These are phyloP conservation scores for Eudorina sp. DNA, from an alignment of 139 green algal species.

Conservation along the genomic window DNA sequence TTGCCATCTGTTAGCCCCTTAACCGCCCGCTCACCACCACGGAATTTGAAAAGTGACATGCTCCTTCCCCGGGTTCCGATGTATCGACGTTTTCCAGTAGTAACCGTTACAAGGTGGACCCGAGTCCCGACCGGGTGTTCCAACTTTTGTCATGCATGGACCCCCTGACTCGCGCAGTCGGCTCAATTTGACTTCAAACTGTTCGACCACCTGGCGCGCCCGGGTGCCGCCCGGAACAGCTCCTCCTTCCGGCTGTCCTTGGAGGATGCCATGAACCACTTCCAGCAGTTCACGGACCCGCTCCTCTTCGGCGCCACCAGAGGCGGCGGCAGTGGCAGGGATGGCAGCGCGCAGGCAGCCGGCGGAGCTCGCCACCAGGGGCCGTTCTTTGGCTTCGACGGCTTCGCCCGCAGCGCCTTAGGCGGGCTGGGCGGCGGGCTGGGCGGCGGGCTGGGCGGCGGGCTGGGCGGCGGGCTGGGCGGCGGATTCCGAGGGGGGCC, in stretches of 20 bases:
- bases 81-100: too few species aligned
- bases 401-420: too few species aligned
- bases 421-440: neutral
- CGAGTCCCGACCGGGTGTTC: too few species aligned
- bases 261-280: neutral
- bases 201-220: neutral
- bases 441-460: neutral
- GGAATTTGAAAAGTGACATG: neutral
- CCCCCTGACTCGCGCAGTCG: neutral
- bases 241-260: neutral
- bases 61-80: neutral
- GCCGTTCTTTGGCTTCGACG: neutral
- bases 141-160: neutral
- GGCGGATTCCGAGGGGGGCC: neutral
- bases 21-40: neutral
- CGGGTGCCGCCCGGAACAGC: neutral
- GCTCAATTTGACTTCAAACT: neutral
- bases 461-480: neutral
- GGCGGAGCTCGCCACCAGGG: too few species aligned
- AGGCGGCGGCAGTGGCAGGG: neutral
- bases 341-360: too few species aligned
- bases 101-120: too few species aligned
- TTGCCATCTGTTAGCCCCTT: neutral
- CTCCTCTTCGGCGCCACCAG: neutral
- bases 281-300: slow-evolving; percentile 5